Evolutionary conservation across 2,329 filamentous ascomycete genomes (phyloP).

Genomic region (Cyanodermella asteris): DNA sequence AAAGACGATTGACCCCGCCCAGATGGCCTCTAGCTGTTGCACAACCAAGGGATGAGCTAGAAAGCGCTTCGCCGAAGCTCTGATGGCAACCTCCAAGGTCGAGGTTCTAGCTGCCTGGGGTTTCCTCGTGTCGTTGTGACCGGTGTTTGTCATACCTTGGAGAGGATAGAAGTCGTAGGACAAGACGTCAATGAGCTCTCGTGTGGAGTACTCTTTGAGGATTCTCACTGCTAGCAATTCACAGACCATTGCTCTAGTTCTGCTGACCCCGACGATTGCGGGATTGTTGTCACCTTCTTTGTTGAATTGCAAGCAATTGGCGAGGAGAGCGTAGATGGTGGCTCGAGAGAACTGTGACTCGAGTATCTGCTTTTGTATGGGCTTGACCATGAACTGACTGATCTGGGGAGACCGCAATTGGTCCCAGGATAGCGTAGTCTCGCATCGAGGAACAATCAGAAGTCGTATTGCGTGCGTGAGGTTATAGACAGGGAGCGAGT

Average conservation of each 20-base stretch:
- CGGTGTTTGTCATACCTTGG: constrained; percentile 42
- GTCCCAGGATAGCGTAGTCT: constrained; percentile 86
- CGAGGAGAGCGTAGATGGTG: constrained; percentile 74
- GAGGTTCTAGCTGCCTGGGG: constrained; percentile 55
- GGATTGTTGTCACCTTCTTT: constrained; percentile 70
- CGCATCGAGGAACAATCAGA: constrained; percentile 62
- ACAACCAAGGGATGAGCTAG: constrained; percentile 79
- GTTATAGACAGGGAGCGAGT: constrained; percentile 71
- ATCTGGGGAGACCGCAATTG: constrained; percentile 89
- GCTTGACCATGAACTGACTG: constrained; percentile 86
- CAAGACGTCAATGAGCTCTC: constrained; percentile 68
- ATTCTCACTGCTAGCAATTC: constrained; percentile 78
- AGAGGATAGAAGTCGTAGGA: constrained; percentile 91
- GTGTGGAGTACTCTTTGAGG: constrained; percentile 69
- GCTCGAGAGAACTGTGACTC: constrained; percentile 65
- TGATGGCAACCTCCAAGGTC: constrained; percentile 78
- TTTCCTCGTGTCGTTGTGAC: constrained; percentile 22
- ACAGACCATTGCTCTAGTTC: constrained; percentile 69
- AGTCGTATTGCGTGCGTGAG: constrained; percentile 78
- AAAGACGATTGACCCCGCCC: constrained; percentile 89
- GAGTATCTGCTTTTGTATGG: constrained; percentile 76
- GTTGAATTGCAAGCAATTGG: constrained; percentile 79
- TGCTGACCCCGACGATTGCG: constrained; percentile 63
- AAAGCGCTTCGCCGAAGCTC: constrained; percentile 80
- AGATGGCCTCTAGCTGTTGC: constrained; percentile 89